A percentile compares a stretch with the other conserved stretches of the same genome.
These are phyloP conservation scores for Platanus orientalis DNA, from an alignment of 164 flowering plant genomes.

Conservation along the genomic window DNA sequence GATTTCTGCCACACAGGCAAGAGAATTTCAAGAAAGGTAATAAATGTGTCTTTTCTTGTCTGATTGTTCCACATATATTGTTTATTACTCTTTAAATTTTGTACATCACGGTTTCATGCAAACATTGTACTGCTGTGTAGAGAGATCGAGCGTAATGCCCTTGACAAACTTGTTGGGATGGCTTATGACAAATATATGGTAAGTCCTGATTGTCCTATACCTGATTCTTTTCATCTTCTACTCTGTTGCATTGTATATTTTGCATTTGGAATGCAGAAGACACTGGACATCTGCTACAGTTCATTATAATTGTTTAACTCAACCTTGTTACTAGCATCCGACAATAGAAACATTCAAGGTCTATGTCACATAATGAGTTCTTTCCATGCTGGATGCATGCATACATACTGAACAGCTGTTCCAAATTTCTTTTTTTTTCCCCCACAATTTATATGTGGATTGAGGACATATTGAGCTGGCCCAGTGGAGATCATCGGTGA, in stretches of 20 bases:
- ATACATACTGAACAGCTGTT: no score
- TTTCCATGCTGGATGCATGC: no score
- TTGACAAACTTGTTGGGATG: slow-evolving; percentile 69
- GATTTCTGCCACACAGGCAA: slow-evolving; percentile 40
- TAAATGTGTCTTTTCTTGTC: not conserved
- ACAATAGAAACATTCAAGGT: no score
- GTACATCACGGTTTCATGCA: not conserved
- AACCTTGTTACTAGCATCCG: no score
- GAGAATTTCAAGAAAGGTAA: slow-evolving; percentile 55
- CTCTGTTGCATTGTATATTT: not conserved
- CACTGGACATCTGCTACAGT: no score
- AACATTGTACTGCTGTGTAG: slow-evolving; percentile 26
- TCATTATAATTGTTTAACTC: no score
- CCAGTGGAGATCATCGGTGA: no score
- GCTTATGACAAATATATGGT: slow-evolving; percentile 82
- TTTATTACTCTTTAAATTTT: not conserved
- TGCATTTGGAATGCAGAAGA: no score
- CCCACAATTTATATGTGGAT: no score
- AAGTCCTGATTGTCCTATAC: slow-evolving; percentile 12
- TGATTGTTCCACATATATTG: not conserved
- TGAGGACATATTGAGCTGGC: no score
- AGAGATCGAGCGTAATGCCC: slow-evolving; percentile 57
- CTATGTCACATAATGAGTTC: no score
- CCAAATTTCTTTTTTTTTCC: no score
- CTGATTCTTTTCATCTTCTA: not conserved